Base-by-base conservation (phyloP, 805 yeast species). In the Blastobotrys terrestris region DNA sequence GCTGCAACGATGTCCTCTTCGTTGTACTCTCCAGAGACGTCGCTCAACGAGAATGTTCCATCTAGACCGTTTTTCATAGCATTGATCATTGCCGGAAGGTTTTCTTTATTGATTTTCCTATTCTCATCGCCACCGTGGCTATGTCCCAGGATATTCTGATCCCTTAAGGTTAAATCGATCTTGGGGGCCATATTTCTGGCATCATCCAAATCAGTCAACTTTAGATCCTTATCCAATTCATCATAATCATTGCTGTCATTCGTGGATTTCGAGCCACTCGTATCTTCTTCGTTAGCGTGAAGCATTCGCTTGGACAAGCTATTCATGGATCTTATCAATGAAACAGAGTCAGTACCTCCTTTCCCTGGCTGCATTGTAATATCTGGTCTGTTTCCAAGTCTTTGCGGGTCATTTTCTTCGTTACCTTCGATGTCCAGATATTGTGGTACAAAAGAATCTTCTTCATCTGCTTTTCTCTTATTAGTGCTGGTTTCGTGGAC, bases 241-340 rank as follows among this genome's bases (percentile, higher is more conserved):
- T 46, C 31, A 20, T 44, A 20, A 3, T 22, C 46, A 16, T n/a
- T 39, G 15, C 18, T 14, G n/a, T 13, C 39, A 14, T 39, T 39
- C 43, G n/a, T 40, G 14, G 43, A 15, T 11, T 26, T 26, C 35
- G 35, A 26, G 5, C 8, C 5, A 26, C 11, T 26, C 20, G 16
- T 3, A 15, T 13, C 44, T 41, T 15, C 11, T 16, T 18, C 44
- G 16, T 11, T 16, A 5, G 45, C 58, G 48, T 57, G 52, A 5
- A 92, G 80, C 85, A 92, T 85, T 58, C 90, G 81, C 53, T 87
- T 82, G 64, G 95, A 85, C 48, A 92, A 72, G 55, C 90, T 79
- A 69, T 92, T 92, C 94, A 92, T 90, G 56, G 95, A 88, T 59
- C 85, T 78, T 72, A 94, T 75, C 16, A 90, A 81, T 15, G 85